Evolutionary conservation across 495 filamentous ascomycete species (phyloP).

Genomic region (Penicillium bovifimosum): DNA sequence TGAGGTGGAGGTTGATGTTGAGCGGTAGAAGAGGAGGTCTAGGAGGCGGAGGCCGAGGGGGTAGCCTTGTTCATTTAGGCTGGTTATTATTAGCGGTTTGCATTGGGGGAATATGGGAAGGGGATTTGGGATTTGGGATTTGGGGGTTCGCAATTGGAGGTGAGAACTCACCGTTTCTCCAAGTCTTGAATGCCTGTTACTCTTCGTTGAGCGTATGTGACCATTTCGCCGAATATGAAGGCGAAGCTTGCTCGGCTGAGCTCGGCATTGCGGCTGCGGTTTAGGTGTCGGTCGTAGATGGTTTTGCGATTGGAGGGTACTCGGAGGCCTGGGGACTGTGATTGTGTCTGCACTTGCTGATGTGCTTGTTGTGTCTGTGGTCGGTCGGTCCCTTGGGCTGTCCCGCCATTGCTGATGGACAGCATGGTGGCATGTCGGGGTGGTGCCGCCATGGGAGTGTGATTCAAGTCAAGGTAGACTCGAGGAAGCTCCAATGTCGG

Average conservation of each 20-base stretch:
- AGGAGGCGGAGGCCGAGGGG: constrained; percentile 90
- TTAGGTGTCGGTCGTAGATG: constrained; percentile 94
- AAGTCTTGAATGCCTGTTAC: constrained; percentile 90
- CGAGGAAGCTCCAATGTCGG: neutral
- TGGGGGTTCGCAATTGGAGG: no score
- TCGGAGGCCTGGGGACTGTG: constrained; percentile 61
- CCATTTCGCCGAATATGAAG: constrained; percentile 95
- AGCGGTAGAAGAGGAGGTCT: constrained; percentile 78
- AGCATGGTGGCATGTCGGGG: constrained; percentile 36
- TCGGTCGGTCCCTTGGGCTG: constrained; percentile 24
- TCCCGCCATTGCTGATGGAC: constrained; percentile 30
- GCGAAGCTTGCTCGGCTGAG: constrained; percentile 90
- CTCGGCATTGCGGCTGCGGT: constrained; percentile 79
- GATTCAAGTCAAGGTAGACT: neutral
- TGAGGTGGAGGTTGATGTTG: constrained; percentile 60
- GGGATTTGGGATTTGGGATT: no score
- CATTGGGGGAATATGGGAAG: neutral
- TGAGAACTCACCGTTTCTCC: constrained; percentile 81
- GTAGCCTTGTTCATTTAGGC: constrained; percentile 91
- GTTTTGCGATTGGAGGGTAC: constrained; percentile 94
- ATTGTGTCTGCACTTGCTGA: constrained; percentile 30
- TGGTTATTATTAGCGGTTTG: constrained; percentile 27
- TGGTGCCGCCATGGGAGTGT: constrained; percentile 31
- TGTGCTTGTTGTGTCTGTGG: constrained; percentile 14
- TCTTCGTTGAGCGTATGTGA: constrained; percentile 84